Evolutionary conservation across 441 rosid genomes (phyloP), one percentile per base, ranked within the genome.

Genomic region (Brassica balearica): DNA sequence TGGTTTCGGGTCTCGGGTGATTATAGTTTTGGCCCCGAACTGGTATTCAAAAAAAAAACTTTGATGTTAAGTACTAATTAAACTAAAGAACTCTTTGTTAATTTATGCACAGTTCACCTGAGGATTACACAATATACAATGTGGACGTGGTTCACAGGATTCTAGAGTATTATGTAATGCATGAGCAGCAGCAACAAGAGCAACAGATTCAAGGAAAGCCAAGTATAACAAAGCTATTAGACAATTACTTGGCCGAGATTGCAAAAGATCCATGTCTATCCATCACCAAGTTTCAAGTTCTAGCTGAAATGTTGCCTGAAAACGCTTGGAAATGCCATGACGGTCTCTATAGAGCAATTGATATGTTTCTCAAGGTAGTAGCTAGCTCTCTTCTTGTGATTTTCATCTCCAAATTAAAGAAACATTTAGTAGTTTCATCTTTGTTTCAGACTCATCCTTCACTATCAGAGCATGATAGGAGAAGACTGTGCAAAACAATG

Each of bases 261-360:
- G 92, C 97, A 17, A 88, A 84, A 81, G 97, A 94, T 77, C 92
- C 94, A 32, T 84, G 82, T 80, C 94, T 92, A 20, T 80, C 90
- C 61, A 75, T 87, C 77, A 88, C 91, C 78, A 92, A 90, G 82
- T 94, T 92, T 78, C 95, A 92, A 68, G 92, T 86, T 76, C 83
- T 92, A 80, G 92, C 91, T 23, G 96, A 92, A 82, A 83, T 88
- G 43, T 76, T 92, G 67, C 98, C 98, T 15, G 89, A 80, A 73
- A 81, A 80, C 72, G 78, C 91, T 65, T 81, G 97, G 78, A 77
- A 87, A 46, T 90, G 96, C 55, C 87, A 94, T 69, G 98, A 92
- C 12, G 96, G 97, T 56, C 95, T 92, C 32, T 94, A 92, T 22
- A 86, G 98, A 85, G 97, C 98, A 77, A 91, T 92, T 71, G 97